Conservation (phyloP, 805 yeast species). For the Kodamaea hsintzibuensis region DNA sequence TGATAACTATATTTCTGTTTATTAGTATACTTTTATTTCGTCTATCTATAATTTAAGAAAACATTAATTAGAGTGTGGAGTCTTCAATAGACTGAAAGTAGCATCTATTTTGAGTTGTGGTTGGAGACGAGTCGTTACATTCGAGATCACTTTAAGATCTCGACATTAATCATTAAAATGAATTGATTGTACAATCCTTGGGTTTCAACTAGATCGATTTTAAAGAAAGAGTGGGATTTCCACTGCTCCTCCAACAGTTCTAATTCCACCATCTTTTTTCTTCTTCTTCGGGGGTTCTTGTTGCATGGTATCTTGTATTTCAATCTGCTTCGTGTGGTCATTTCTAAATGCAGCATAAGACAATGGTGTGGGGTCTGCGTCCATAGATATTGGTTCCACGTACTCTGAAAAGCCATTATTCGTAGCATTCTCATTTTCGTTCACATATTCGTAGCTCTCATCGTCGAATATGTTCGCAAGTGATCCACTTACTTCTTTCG, state of each 20-base stretch:
- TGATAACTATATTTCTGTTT: conserved; percentile 85
- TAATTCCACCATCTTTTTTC: conserved; percentile 10
- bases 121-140: too few relatives aligned
- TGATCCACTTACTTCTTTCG: conserved; percentile 12
- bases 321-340: background rate
- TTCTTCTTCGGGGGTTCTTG: conserved; percentile 3
- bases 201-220: too few relatives aligned
- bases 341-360: conserved; percentile 27
- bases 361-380: conserved; percentile 22
- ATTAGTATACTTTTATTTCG: conserved; percentile 33
- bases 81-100: too few relatives aligned
- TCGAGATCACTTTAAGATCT: too few relatives aligned
- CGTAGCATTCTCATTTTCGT: conserved; percentile 12
- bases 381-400: conserved; percentile 16
- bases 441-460: conserved; percentile 24
- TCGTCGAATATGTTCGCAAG: conserved; percentile 25
- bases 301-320: conserved; percentile 1
- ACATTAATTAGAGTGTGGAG: background rate
- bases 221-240: conserved; percentile 46
- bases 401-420: background rate
- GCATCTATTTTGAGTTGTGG: too few relatives aligned
- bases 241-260: conserved; percentile 44
- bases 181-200: too few relatives aligned
- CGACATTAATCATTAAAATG: background rate
- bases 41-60: background rate